These are phyloP conservation scores for Perkinsus marinus DNA, from an alignment of 169 alveolate species.

Conservation along the genomic window DNA sequence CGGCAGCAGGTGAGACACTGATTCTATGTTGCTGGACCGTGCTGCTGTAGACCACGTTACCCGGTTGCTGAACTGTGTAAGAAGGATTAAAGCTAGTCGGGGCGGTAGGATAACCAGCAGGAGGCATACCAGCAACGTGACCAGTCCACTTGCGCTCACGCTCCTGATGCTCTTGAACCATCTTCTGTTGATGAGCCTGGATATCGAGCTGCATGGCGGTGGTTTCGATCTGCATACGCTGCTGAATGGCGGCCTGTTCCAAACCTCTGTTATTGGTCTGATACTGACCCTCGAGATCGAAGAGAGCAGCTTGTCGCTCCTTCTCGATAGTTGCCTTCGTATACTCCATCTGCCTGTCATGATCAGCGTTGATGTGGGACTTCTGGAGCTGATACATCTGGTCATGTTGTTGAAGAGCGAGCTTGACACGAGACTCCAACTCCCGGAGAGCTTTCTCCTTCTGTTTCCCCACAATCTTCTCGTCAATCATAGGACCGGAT, in stretches of 20 bases:
- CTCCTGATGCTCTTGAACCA: neutral
- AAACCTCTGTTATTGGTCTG: neutral
- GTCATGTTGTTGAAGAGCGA: neutral
- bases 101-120: neutral
- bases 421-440: neutral
- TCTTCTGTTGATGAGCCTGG: neutral
- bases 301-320: neutral
- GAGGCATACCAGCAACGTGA: neutral
- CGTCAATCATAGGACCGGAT: neutral
- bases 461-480: neutral
- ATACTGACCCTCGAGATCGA: neutral
- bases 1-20: neutral
- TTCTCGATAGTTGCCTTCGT: neutral
- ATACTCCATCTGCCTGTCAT: neutral
- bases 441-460: neutral
- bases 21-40: neutral
- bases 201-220: neutral
- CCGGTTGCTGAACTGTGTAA: neutral
- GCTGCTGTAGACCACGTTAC: neutral
- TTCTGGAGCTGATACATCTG: neutral
- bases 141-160: neutral
- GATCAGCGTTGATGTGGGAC: neutral
- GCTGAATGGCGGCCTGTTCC: neutral
- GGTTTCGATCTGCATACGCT: neutral
- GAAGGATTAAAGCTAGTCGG: neutral